Conservation (phyloP, 2,329 filamentous ascomycete species). For the Hysterium pulicare region DNA sequence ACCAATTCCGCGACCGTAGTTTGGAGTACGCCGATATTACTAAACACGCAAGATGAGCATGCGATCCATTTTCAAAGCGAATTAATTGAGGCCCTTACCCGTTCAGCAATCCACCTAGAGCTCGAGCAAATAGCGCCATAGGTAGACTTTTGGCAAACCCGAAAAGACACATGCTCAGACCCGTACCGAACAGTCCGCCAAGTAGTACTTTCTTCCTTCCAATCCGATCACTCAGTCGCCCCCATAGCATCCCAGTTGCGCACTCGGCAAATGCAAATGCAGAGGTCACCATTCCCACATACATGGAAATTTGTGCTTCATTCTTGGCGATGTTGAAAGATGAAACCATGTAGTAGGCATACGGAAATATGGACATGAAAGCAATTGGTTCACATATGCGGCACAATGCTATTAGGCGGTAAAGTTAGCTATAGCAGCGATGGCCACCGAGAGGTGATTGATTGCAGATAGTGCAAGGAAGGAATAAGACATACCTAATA, state of each 20-base stretch:
- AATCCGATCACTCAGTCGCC: constrained; percentile 83
- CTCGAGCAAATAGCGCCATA: constrained; percentile 80
- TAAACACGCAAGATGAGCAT: constrained; percentile 38
- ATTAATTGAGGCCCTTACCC: constrained; percentile 59
- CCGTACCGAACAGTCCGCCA: constrained; percentile 84
- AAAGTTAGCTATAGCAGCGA: constrained; percentile 1
- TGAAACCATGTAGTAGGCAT: constrained; percentile 96
- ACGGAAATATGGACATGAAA: constrained; percentile 99
- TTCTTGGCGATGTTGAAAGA: constrained; percentile 83
- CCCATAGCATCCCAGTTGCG: constrained; percentile 89
- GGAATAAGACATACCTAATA: constrained; percentile 46
- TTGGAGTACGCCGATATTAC: constrained; percentile 91
- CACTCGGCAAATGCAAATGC: constrained; percentile 96
- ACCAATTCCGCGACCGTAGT: constrained; percentile 94
- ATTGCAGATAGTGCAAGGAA: not conserved
- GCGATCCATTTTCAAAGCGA: constrained; percentile 4
- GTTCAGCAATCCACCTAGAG: constrained; percentile 86
- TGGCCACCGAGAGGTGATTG: not conserved
- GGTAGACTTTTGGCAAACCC: constrained; percentile 82
- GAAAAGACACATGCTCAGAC: constrained; percentile 87
- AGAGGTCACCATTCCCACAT: constrained; percentile 93
- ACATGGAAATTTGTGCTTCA: constrained; percentile 78
- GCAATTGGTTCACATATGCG: constrained; percentile 98
- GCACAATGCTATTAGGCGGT: constrained; percentile 65
- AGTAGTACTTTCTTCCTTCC: constrained; percentile 91